Percentiles rank a stretch among this genome's conserved stretches.
Conservation (phyloP, 1,139 yeast species). For the Petasospora rhodanensis region DNA sequence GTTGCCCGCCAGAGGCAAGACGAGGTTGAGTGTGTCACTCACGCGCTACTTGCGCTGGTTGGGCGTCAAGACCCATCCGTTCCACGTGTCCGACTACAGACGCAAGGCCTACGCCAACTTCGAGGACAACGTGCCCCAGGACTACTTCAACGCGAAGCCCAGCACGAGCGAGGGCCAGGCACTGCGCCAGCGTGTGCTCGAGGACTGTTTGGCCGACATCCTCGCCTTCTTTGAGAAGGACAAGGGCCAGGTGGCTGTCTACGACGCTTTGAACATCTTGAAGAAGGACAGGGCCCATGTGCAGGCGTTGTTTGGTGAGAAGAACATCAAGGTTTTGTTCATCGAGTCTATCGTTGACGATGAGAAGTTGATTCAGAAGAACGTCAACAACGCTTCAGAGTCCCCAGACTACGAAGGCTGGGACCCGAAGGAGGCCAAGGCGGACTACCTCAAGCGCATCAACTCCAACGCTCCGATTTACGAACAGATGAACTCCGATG, state of each 20-base stretch:
- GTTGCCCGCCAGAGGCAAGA: constrained; percentile 94
- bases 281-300: constrained; percentile 62
- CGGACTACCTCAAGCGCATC: constrained; percentile 54
- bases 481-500: constrained; percentile 46
- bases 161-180: constrained; percentile 48
- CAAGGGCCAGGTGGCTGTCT: constrained; percentile 89
- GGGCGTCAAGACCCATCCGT: constrained; percentile 88
- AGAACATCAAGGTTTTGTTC: constrained; percentile 72
- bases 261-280: constrained; percentile 90
- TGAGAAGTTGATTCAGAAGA: constrained; percentile 60
- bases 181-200: constrained; percentile 55
- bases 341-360: constrained; percentile 87
- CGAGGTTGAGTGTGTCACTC: constrained; percentile 85
- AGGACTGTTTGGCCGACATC: constrained; percentile 68
- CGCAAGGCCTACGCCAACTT: constrained; percentile 41
- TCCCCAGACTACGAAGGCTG: constrained; percentile 86
- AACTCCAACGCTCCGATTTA: constrained; percentile 47
- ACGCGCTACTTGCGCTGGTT: constrained; percentile 92
- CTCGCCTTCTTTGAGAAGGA: constrained; percentile 64
- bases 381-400: constrained; percentile 79
- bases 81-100: constrained; percentile 91
- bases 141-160: constrained; percentile 66
- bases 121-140: constrained; percentile 55
- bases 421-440: constrained; percentile 59
- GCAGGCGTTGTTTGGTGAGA: constrained; percentile 46